phyloP scores from a whole-genome alignment of 2,329 filamentous ascomycete species.

The Hypoxylon sp. region DNA sequence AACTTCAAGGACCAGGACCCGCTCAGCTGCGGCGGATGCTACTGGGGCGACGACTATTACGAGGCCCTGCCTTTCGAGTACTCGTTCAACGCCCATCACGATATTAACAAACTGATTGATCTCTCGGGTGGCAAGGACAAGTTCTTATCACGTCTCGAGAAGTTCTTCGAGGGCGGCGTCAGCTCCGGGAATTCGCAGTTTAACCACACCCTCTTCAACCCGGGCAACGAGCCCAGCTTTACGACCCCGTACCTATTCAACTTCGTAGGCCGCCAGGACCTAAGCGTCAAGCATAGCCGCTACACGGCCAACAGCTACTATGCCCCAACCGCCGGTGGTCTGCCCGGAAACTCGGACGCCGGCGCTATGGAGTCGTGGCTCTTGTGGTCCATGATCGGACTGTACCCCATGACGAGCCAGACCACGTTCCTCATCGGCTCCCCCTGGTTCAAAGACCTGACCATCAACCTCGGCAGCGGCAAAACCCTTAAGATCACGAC shows the following conservation, averaged over 20 bases:
- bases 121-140: constrained; percentile 66
- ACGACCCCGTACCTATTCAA: constrained; percentile 77
- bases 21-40: constrained; percentile 71
- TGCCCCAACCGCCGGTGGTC: constrained; percentile 64
- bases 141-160: constrained; percentile 71
- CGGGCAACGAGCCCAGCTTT: constrained; percentile 77
- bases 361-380: constrained; percentile 80
- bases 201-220: constrained; percentile 72
- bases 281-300: constrained; percentile 70
- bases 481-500: constrained; percentile 69
- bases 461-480: constrained; percentile 67
- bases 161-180: constrained; percentile 67
- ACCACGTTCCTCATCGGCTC: constrained; percentile 75
- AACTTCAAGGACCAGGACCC: constrained; percentile 69
- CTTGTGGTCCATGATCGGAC: constrained; percentile 76
- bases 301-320: constrained; percentile 72
- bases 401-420: constrained; percentile 77
- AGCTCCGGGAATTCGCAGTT: constrained; percentile 59
- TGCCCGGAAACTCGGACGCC: constrained; percentile 79
- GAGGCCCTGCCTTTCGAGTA: constrained; percentile 75
- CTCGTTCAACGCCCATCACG: constrained; percentile 77
- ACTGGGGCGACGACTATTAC: constrained; percentile 74
- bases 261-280: constrained; percentile 73
- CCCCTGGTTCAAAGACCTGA: constrained; percentile 72
- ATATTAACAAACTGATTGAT: constrained; percentile 67